Percentiles rank a stretch among this genome's conserved stretches.
These are phyloP conservation scores for Helicocarpus griseus DNA, from an alignment of 2,329 filamentous ascomycete species.

Conservation along the genomic window DNA sequence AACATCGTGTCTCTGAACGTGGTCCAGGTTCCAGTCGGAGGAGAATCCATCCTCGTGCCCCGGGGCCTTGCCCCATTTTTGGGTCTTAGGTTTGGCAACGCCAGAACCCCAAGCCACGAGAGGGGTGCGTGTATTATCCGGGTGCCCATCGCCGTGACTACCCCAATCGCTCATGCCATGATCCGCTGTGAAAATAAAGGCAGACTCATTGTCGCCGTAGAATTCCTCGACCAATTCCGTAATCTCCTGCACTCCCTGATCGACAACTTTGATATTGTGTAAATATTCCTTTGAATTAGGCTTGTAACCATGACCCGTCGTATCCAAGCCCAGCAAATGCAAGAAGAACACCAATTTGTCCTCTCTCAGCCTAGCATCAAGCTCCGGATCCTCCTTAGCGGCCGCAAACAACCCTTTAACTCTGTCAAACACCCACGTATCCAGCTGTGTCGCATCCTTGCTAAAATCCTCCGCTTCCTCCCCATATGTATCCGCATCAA, in stretches of 20 bases:
- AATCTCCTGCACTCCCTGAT: slow-evolving; percentile 78
- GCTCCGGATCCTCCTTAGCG: slow-evolving; percentile 65
- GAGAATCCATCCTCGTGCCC: slow-evolving; percentile 87
- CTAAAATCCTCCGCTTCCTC: slow-evolving; percentile 87
- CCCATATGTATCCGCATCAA: slow-evolving; percentile 78
- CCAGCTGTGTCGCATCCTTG: slow-evolving; percentile 66
- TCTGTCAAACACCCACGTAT: slow-evolving; percentile 91
- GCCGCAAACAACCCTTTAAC: slow-evolving; percentile 79
- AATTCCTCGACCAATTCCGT: slow-evolving; percentile 74
- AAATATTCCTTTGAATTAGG: slow-evolving; percentile 95
- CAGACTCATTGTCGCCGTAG: slow-evolving; percentile 73
- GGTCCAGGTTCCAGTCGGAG: slow-evolving; percentile 73
- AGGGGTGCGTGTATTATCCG: slow-evolving; percentile 91
- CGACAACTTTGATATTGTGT: slow-evolving; percentile 88
- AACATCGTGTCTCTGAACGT: slow-evolving; percentile 80
- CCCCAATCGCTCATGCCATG: slow-evolving; percentile 99
- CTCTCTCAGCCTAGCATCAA: slow-evolving; percentile 62
- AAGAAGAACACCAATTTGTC: slow-evolving; percentile 93
- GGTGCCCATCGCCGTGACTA: slow-evolving; percentile 96
- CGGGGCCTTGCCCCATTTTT: slow-evolving; percentile 48
- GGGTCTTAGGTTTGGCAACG: slow-evolving; percentile 61
- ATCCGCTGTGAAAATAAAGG: slow-evolving; percentile 94
- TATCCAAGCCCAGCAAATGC: slow-evolving; percentile 86
- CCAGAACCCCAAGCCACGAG: slow-evolving; percentile 91
- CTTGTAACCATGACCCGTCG: slow-evolving; percentile 72